These are phyloP conservation scores for Brassica juncea DNA, from an alignment of 345 rosid genomes.

Conservation along the genomic window DNA sequence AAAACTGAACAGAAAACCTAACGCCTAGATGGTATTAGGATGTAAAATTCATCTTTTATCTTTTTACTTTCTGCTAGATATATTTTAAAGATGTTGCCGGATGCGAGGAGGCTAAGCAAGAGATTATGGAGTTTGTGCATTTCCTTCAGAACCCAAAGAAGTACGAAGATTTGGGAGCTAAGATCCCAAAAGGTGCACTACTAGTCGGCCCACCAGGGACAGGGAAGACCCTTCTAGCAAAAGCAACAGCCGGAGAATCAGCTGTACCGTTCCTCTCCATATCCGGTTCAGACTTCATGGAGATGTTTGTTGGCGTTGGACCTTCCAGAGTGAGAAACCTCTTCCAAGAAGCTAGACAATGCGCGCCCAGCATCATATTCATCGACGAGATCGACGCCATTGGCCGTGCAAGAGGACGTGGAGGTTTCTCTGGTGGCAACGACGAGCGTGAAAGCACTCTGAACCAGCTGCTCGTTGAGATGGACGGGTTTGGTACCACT, in stretches of 20 bases:
- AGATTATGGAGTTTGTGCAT: slow-evolving; percentile 85
- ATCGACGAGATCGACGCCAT: background rate
- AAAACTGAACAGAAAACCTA: no score
- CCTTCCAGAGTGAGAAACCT: background rate
- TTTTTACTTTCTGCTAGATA: slow-evolving; percentile 45
- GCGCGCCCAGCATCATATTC: background rate
- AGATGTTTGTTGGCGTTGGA: background rate
- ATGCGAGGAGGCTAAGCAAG: background rate
- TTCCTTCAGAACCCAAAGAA: slow-evolving; percentile 91
- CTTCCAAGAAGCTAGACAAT: background rate
- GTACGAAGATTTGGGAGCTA: slow-evolving; percentile 92
- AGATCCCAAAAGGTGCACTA: slow-evolving; percentile 94
- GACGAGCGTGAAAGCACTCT: background rate
- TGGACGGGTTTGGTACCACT: background rate
- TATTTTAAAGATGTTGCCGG: slow-evolving; percentile 63
- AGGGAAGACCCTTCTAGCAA: slow-evolving; percentile 40
- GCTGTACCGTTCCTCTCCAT: background rate
- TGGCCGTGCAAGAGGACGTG: background rate
- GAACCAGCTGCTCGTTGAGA: background rate
- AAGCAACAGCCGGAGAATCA: background rate
- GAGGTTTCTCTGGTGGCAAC: background rate
- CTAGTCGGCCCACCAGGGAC: slow-evolving; percentile 97
- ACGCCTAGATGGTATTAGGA: no score
- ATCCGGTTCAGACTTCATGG: background rate
- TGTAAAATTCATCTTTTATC: background rate